These are phyloP conservation scores for Colletotrichum endophyticum DNA, from an alignment of 2,329 filamentous ascomycete genomes.

Conservation along the genomic window DNA sequence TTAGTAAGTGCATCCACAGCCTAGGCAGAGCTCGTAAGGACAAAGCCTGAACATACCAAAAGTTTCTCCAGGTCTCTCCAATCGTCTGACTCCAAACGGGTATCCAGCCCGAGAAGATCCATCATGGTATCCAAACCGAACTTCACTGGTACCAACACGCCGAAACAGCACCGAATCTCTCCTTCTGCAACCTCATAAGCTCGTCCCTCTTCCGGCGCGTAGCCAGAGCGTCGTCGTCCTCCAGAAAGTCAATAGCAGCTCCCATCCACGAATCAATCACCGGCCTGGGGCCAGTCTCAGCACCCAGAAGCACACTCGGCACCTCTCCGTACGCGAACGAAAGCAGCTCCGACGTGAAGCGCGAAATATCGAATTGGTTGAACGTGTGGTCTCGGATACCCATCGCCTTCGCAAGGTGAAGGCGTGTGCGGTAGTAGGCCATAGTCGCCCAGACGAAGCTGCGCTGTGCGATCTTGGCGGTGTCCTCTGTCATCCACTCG, in stretches of 20 bases:
- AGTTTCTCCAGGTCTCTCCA: not conserved
- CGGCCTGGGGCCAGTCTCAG: not conserved
- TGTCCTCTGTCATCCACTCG: constrained; percentile 33
- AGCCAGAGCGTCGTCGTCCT: not conserved
- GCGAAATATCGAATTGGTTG: constrained; percentile 28
- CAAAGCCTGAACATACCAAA: not conserved
- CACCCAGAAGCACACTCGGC: not conserved
- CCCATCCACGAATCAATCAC: constrained; percentile 7
- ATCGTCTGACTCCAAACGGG: not conserved
- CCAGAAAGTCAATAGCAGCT: not conserved
- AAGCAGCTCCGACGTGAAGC: constrained; percentile 31
- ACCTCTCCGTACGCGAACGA: constrained; percentile 29
- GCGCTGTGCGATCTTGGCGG: constrained; percentile 25
- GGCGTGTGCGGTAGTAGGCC: constrained; percentile 30
- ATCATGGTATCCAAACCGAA: not conserved
- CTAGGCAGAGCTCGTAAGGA: not conserved
- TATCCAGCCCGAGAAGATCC: not conserved
- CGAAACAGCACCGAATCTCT: not conserved
- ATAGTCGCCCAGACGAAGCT: constrained; percentile 34
- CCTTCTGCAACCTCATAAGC: not conserved
- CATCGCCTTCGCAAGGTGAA: constrained; percentile 25
- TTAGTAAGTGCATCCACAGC: not conserved
- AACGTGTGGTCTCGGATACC: constrained; percentile 9
- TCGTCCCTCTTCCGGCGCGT: not conserved
- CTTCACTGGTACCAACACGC: not conserved